phyloP scores from a whole-genome alignment of 2,329 filamentous ascomycete species.

The Colletotrichum eleusines region DNA sequence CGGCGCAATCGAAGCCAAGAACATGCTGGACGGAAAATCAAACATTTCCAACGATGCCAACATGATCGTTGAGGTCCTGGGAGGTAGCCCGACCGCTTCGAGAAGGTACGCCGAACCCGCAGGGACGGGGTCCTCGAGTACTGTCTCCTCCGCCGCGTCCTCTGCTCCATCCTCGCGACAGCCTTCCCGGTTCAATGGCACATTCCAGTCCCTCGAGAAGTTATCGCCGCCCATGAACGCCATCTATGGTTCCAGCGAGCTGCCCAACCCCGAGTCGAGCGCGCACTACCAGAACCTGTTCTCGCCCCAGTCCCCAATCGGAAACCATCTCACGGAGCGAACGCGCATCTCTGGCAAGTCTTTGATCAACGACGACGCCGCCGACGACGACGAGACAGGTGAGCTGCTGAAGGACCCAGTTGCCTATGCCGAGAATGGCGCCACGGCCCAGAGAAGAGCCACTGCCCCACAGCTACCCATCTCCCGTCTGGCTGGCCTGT shows the following conservation, averaged over 20 bases:
- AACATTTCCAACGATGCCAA: slow-evolving; percentile 63
- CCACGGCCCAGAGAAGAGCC: slow-evolving; percentile 67
- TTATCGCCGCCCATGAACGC: slow-evolving; percentile 71
- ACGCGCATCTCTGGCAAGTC: slow-evolving; percentile 74
- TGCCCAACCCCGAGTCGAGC: slow-evolving; percentile 68
- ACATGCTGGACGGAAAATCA: slow-evolving; percentile 67
- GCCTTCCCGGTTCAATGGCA: slow-evolving; percentile 68
- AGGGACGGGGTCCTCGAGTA: slow-evolving; percentile 45
- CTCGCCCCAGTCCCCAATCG: slow-evolving; percentile 79
- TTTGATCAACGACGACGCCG: slow-evolving; percentile 74
- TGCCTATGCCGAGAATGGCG: slow-evolving; percentile 78
- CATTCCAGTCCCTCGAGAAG: slow-evolving; percentile 72
- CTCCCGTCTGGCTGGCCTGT: slow-evolving; percentile 75
- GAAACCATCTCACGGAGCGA: slow-evolving; percentile 74
- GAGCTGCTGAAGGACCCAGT: slow-evolving; percentile 79
- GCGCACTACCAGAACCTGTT: slow-evolving; percentile 73
- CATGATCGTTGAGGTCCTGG: slow-evolving; percentile 70
- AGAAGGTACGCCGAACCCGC: slow-evolving; percentile 46
- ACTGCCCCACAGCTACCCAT: slow-evolving; percentile 81
- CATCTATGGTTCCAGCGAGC: slow-evolving; percentile 66
- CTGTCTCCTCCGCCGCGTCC: slow-evolving; percentile 57
- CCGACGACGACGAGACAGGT: slow-evolving; percentile 78
- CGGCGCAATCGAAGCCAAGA: slow-evolving; percentile 69
- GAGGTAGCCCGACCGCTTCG: slow-evolving; percentile 52
- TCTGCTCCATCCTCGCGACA: slow-evolving; percentile 64